Evolutionary conservation across 2,329 filamentous ascomycete species (phyloP), one percentile per base, ranked within the genome.

Genomic region (Fusarium nygamai): DNA sequence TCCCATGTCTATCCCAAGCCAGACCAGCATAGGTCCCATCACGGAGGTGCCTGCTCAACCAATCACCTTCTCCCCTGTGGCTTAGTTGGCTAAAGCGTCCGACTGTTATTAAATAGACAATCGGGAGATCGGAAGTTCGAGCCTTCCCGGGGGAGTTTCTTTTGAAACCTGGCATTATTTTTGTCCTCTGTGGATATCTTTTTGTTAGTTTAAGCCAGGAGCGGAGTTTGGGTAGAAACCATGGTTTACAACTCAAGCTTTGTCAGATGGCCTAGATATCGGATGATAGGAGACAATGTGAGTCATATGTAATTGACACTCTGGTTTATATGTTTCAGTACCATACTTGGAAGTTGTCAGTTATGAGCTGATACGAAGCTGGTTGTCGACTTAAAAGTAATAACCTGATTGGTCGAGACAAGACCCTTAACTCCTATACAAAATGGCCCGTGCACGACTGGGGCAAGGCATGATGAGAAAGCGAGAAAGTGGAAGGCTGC

Each of bases 401-500:
- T 53, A 53, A 43, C 24, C 34, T 73, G 66, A 73, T 73, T 73
- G 71, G 71, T 13, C 20, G 10, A 61, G 34, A 33, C 44, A 43
- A 41, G 69, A 73, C 65, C 61, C 61, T 73, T 59, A 39, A 41
- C 60, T 62, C 50, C 69, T 51, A 39, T 46, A 36, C 20, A 31
- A 41, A 41, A n/a, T 79, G 79, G 78, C 56, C 78, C 78, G 79
- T 81, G 78, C 79, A 47, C 73, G 56, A 67, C 69, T 74, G 76
- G 74, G 76, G 73, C 71, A 76, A 79, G 76, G 63, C 71, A 76
- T 75, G 73, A 72, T 69, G 76, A 73, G 70, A 71, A 73, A 72
- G 81, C 41, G 47, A 64, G 62, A 61, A 64, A 65, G 50, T 36
- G 34, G 59, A 81, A 85, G 84, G 84, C 85, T 84, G 82, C 84